Conservation (phyloP, 257 asterid genomes). For the Solanum dulcamara region DNA sequence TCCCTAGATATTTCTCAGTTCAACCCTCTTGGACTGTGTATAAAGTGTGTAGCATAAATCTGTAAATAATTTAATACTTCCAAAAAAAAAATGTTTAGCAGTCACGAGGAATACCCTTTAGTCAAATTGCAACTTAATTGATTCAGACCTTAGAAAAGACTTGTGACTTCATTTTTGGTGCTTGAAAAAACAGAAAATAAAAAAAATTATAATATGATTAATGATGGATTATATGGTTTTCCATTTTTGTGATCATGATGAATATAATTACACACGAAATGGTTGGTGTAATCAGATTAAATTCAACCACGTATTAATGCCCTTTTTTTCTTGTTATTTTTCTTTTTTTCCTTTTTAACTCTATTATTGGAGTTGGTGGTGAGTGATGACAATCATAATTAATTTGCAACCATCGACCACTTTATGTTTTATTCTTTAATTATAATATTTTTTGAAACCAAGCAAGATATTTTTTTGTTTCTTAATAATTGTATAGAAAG, state of each 20-base stretch:
- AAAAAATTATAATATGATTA: not conserved
- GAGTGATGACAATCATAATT: not conserved
- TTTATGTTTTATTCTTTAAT: not conserved
- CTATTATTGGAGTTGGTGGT: not conserved
- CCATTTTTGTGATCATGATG: not conserved
- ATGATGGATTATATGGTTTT: not conserved
- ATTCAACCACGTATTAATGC: not conserved
- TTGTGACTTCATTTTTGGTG: not conserved
- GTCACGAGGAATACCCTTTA: no score
- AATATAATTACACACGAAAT: not conserved
- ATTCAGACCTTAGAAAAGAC: no score
- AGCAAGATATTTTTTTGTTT: not conserved
- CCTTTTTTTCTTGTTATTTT: not conserved
- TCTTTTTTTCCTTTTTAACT: not conserved
- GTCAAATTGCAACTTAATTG: not conserved
- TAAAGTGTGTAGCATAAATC: no score
- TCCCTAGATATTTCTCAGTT: no score
- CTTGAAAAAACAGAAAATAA: not conserved
- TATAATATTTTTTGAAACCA: no score
- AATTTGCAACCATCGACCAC: not conserved
- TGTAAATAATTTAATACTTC: no score
- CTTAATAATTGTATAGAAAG: not conserved
- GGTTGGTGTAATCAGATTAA: not conserved
- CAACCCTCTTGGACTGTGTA: no score
- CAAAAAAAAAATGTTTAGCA: no score